Evolutionary conservation across 495 filamentous ascomycete genomes (phyloP), one percentile per base, ranked within the genome.

Genomic region (Aspergillus biplanus): DNA sequence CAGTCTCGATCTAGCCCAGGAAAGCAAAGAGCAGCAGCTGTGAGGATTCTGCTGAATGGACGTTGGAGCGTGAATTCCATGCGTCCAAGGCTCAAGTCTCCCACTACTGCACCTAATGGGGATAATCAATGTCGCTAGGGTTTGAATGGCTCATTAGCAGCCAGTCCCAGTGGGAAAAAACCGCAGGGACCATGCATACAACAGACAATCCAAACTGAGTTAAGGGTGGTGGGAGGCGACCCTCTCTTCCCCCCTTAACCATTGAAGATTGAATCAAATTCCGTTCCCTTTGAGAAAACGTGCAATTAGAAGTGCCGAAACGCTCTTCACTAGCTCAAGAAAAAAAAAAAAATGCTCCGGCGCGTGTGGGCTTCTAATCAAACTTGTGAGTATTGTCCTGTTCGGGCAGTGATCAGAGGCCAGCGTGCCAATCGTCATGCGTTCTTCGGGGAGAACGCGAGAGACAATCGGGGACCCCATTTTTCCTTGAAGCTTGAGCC

Each of bases 331-430:
- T 53, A 65, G 55, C 63, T 49, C 52, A 47, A 55, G 52, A 33
- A 21, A 55, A 32, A 52, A 62, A 61, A 42, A 42, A 50, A 59
- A 63, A 65, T 33, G 33, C 54, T 62, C 63, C 54, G 64, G 61
- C 49, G 33, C 53, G 62, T 61, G 62, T 54, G 60, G 62, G 35
- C 57, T 69, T 57, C 50, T 61, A 53, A 50, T 55, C 61, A 62
- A 64, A 54, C 46, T 58, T 47, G 49, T 56, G 61, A 64, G 63
- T 61, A 65, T 68, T 67, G 55, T 57, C 63, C 62, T 21, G 37
- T 67, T 70, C 52, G 55, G 65, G 68, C 63, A 70, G 56, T 57
- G 68, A 70, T 70, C 65, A 61, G 62, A 69, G 48, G 53, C 53
- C 58, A 57, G 60, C 35, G 59, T 64, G 58, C 55, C 65, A 64